phyloP scores from a whole-genome alignment of 2,329 filamentous ascomycete genomes.

The Cladosporium phlei region DNA sequence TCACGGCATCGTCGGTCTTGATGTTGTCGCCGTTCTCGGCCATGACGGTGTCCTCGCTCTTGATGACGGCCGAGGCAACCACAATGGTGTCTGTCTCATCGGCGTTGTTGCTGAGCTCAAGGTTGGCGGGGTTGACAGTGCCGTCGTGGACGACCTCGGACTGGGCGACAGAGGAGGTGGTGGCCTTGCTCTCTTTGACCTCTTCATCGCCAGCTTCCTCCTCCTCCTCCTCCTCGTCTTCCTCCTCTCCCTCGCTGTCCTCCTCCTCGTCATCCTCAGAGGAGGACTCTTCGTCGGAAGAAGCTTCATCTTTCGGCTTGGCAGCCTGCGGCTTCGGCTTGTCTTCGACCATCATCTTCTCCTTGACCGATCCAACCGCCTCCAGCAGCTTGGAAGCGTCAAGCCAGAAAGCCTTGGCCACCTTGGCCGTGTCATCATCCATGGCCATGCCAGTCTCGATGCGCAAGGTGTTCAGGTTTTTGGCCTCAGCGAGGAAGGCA shows the following conservation, averaged over 20 bases:
- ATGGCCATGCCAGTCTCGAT: constrained; percentile 27
- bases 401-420: constrained; percentile 29
- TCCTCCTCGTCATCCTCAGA: neutral
- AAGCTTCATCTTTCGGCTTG: neutral
- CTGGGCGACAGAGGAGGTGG: neutral
- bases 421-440: constrained; percentile 29
- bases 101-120: neutral
- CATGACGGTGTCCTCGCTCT: neutral
- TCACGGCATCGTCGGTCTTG: neutral
- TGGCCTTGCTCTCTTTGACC: neutral
- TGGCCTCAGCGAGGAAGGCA: constrained; percentile 29
- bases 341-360: constrained; percentile 7
- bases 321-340: neutral
- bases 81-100: neutral
- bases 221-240: neutral
- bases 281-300: neutral
- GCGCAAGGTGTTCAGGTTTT: constrained; percentile 25
- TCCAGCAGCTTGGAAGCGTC: constrained; percentile 7
- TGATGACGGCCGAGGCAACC: neutral
- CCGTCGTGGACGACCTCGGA: neutral
- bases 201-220: neutral
- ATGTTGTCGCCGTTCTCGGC: neutral
- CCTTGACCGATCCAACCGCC: neutral
- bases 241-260: neutral
- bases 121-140: neutral